A percentile compares a stretch with the other conserved stretches of the same genome.
Evolutionary conservation across 306 rosid species (phyloP).

Genomic region (Vicia sativa): DNA sequence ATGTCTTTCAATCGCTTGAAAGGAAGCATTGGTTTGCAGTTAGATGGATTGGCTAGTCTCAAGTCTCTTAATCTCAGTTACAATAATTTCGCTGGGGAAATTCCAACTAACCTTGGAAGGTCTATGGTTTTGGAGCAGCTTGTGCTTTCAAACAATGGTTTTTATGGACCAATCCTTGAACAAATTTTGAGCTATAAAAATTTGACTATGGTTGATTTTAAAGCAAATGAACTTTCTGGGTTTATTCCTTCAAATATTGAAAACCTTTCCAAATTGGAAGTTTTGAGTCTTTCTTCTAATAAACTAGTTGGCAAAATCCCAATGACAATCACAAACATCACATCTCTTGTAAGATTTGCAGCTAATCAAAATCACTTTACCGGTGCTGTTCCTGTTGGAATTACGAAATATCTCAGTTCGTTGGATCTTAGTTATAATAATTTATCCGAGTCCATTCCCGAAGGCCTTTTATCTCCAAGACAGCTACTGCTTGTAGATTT

Average conservation of each 20-base stretch:
- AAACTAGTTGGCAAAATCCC: slow-evolving; percentile 54
- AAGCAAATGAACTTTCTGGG: slow-evolving; percentile 38
- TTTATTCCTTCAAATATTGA: slow-evolving; percentile 51
- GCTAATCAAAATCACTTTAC: slow-evolving; percentile 54
- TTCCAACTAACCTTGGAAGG: slow-evolving; percentile 63
- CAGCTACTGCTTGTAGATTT: slow-evolving; percentile 60
- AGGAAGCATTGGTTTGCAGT: slow-evolving; percentile 45
- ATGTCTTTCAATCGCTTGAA: slow-evolving; percentile 44
- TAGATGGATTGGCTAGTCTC: slow-evolving; percentile 58
- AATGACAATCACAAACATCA: slow-evolving; percentile 38
- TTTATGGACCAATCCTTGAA: slow-evolving; percentile 54
- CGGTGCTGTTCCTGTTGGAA: slow-evolving; percentile 57
- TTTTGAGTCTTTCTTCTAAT: slow-evolving; percentile 67
- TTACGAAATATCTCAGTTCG: slow-evolving; percentile 48
- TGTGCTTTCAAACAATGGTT: slow-evolving; percentile 45
- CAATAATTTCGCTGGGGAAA: slow-evolving; percentile 34
- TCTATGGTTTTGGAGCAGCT: slow-evolving; percentile 59
- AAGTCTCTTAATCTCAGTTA: slow-evolving; percentile 50
- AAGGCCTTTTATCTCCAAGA: slow-evolving; percentile 49
- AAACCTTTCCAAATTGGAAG: slow-evolving; percentile 57
- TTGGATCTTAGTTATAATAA: slow-evolving; percentile 72
- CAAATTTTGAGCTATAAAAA: slow-evolving; percentile 43
- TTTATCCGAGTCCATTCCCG: slow-evolving; percentile 52
- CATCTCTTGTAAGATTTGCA: slow-evolving; percentile 62
- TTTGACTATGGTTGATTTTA: slow-evolving; percentile 60